Evolutionary conservation across 2,329 filamentous ascomycete species (phyloP), one percentile per base, ranked within the genome.

Genomic region (Aspergillus pseudoglaucus): DNA sequence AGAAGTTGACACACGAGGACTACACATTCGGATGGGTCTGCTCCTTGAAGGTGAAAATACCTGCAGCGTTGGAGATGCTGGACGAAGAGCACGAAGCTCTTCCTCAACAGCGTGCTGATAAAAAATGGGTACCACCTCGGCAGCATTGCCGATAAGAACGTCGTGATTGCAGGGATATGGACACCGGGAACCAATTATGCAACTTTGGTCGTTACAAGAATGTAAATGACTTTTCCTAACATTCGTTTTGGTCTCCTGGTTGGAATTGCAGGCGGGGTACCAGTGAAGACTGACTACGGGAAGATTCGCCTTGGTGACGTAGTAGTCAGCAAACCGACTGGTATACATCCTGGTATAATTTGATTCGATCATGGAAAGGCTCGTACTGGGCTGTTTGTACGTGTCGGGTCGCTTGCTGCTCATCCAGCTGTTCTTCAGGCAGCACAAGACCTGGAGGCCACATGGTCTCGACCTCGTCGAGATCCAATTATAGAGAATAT

Each of bases 381-480:
- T 44, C 37, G 12, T 49, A 45, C 12, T 45, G 17, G 49, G 52
- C 50, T 2, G 20, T 40, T 17, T 32, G 23, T 12, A 27, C 25
- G 25, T 27, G 12, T 9, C 2, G 8, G 25, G 25, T 9, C 25
- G 12, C 9, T 27, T 10, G 25, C 23, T 9, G 7, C 25, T 10
- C 25, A 9, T 27, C 9, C 35, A 18, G 27, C n/a, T 10, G 20
- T 15, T 14, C n/a, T 38, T 38, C n/a, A 38, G 17, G 6, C n/a
- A 38, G 2, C 35, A 15, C n/a, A 18, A 38, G n/a, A 18, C 2
- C 17, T 15, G n/a, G 35, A 9, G 35, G n/a, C 35, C 9, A 17
- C 14, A 38, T 3, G 35, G 10, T 3, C n/a, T 38, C 9, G n/a
- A 15, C 10, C 35, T 15, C 17, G 6, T 9, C 33, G 33, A 37